Conservation (phyloP, 805 yeast species). For the Candida golubevii region DNA sequence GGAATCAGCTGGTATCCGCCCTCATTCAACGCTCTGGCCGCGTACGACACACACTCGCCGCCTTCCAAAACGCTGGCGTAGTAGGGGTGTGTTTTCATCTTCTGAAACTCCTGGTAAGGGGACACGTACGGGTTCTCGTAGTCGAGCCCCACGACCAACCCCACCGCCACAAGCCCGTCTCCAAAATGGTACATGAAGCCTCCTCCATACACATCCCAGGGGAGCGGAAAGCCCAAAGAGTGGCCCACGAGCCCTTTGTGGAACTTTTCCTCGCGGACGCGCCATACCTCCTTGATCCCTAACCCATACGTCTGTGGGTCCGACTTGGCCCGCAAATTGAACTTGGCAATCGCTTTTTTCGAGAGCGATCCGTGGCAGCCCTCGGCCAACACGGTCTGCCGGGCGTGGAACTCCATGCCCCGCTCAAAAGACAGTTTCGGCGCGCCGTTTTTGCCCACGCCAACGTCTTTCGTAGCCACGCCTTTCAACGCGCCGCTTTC, state of each 20-base stretch:
- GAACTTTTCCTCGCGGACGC: constrained; percentile 78
- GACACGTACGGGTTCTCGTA: constrained; percentile 92
- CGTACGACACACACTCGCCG: constrained; percentile 91
- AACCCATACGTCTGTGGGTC: constrained; percentile 89
- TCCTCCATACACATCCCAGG: constrained; percentile 80
- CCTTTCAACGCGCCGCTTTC: constrained; percentile 67
- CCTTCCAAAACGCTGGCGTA: constrained; percentile 71
- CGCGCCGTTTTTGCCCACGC: constrained; percentile 66
- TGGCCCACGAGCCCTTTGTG: constrained; percentile 79
- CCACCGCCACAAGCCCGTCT: constrained; percentile 85
- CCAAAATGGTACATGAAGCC: constrained; percentile 98
- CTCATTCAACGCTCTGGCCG: constrained; percentile 94
- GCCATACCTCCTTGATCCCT: constrained; percentile 97
- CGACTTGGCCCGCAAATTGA: constrained; percentile 57
- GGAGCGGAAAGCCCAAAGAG: constrained; percentile 83
- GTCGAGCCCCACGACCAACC: constrained; percentile 92
- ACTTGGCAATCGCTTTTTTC: constrained; percentile 69
- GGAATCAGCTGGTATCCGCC: constrained; percentile 97
- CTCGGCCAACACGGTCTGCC: constrained; percentile 86
- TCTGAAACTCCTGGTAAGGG: constrained; percentile 94
- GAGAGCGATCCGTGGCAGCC: constrained; percentile 97
- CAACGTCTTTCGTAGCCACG: constrained; percentile 92
- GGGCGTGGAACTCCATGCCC: constrained; percentile 95
- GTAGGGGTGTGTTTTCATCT: constrained; percentile 87
- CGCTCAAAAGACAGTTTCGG: constrained; percentile 86